A percentile compares a stretch with the other conserved stretches of the same genome.
Conservation (phyloP, 1,139 yeast species). For the Geotrichum candidum region DNA sequence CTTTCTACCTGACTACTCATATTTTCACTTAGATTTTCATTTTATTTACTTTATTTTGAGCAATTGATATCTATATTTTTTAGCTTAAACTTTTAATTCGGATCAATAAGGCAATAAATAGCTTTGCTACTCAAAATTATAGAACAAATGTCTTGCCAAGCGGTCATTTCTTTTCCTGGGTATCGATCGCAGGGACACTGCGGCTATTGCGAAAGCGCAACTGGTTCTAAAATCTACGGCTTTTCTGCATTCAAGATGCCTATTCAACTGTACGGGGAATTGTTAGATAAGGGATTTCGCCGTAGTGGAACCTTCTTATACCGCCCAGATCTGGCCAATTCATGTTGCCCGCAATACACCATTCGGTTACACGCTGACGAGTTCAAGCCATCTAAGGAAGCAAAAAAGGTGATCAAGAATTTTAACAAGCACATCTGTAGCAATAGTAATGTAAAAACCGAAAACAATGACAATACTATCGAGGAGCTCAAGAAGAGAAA, state of each 20-base stretch:
- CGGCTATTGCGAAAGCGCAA: constrained; percentile 14
- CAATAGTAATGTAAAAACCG: neutral
- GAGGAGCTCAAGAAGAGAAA: neutral
- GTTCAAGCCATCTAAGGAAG: constrained; percentile 56
- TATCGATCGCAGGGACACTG: constrained; percentile 7
- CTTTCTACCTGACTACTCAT: too few relatives aligned
- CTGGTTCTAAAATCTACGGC: constrained; percentile 1
- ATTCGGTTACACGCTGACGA: constrained; percentile 53
- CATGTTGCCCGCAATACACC: constrained; percentile 80
- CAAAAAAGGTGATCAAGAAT: constrained; percentile 57
- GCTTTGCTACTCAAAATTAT: too few relatives aligned
- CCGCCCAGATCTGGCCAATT: constrained; percentile 62
- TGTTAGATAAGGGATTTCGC: constrained; percentile 70
- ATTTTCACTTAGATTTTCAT: too few relatives aligned
- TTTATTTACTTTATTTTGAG: too few relatives aligned
- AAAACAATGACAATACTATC: neutral
- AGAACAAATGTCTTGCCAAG: too few relatives aligned
- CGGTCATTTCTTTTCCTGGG: neutral
- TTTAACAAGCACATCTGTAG: constrained; percentile 41
- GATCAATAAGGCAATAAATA: too few relatives aligned
- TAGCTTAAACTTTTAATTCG: too few relatives aligned
- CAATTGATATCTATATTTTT: too few relatives aligned
- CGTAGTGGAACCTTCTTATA: constrained; percentile 72
- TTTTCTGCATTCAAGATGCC: constrained; percentile 22
- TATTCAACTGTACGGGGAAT: constrained; percentile 50